These are phyloP conservation scores for Allium cepa DNA, from an alignment of 106 monocot genomes.

Conservation along the genomic window DNA sequence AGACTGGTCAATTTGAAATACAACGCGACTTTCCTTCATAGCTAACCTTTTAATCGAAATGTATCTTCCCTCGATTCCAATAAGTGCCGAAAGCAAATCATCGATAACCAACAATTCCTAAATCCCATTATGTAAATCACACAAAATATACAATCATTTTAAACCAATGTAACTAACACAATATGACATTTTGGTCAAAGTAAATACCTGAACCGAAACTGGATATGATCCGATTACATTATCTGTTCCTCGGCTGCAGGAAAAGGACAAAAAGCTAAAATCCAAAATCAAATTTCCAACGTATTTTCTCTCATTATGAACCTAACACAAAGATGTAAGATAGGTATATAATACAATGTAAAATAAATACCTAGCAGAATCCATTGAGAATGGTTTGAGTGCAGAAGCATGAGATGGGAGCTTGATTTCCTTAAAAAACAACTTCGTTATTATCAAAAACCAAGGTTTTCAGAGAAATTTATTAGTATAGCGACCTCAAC, in stretches of 20 bases:
- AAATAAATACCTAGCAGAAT: slow-evolving; percentile 11
- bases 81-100: slow-evolving; percentile 73
- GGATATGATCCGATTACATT: slow-evolving; percentile 69
- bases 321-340: too few relatives aligned
- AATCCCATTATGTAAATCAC: background rate
- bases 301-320: too few relatives aligned
- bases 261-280: slow-evolving; percentile 9
- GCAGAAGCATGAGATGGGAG: slow-evolving; percentile 21
- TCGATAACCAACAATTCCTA: slow-evolving; percentile 94
- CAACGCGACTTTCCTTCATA: slow-evolving; percentile 55
- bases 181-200: background rate
- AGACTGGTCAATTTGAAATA: slow-evolving; percentile 64
- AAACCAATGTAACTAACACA: background rate
- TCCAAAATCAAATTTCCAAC: background rate
- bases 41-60: slow-evolving; percentile 71
- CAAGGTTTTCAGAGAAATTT: background rate
- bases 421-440: slow-evolving; percentile 45
- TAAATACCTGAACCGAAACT: slow-evolving; percentile 59
- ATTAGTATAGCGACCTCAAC: background rate
- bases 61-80: slow-evolving; percentile 91
- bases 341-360: background rate
- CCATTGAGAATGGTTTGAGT: slow-evolving; percentile 37
- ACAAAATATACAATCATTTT: background rate
- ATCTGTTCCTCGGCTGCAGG: slow-evolving; percentile 31
- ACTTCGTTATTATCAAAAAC: background rate